Evolutionary conservation across 2,329 filamentous ascomycete species (phyloP).

Genomic region (Aspergillus sp.): DNA sequence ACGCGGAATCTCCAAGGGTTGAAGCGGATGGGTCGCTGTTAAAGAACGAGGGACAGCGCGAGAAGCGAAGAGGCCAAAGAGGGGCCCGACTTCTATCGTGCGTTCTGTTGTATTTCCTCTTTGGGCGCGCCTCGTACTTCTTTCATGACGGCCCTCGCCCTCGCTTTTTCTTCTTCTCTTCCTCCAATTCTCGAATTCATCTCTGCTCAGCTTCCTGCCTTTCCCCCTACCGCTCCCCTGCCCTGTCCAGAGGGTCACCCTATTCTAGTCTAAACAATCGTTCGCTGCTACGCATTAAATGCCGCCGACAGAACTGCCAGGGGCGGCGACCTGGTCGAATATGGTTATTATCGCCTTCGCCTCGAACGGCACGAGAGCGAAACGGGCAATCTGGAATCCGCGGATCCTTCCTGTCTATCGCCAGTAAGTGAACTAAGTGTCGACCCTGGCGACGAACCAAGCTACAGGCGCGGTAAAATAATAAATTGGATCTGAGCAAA

Average conservation of each 20-base stretch:
- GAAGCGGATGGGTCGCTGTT: constrained; percentile 12
- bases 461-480: constrained; percentile 10
- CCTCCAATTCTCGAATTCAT: neutral
- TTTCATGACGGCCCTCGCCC: neutral
- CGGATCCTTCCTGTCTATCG: constrained; percentile 21
- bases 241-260: constrained; percentile 4
- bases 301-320: constrained; percentile 8
- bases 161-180: constrained; percentile 2
- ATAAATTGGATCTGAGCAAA: constrained; percentile 11
- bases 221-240: neutral
- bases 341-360: constrained; percentile 13
- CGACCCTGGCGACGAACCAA: constrained; percentile 5
- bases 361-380: constrained; percentile 23
- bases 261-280: constrained; percentile 3
- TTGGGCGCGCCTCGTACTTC: constrained; percentile 12
- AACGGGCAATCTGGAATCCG: constrained; percentile 24
- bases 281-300: neutral
- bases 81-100: constrained; percentile 14
- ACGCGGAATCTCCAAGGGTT: constrained; percentile 2
- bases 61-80: constrained; percentile 3
- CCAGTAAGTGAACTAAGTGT: constrained; percentile 9
- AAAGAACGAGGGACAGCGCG: neutral
- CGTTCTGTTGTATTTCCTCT: constrained; percentile 18
- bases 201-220: neutral
- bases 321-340: constrained; percentile 21